Base-by-base conservation (phyloP, 2,329 filamentous ascomycete genomes). In the Colletotrichum truncatum region DNA sequence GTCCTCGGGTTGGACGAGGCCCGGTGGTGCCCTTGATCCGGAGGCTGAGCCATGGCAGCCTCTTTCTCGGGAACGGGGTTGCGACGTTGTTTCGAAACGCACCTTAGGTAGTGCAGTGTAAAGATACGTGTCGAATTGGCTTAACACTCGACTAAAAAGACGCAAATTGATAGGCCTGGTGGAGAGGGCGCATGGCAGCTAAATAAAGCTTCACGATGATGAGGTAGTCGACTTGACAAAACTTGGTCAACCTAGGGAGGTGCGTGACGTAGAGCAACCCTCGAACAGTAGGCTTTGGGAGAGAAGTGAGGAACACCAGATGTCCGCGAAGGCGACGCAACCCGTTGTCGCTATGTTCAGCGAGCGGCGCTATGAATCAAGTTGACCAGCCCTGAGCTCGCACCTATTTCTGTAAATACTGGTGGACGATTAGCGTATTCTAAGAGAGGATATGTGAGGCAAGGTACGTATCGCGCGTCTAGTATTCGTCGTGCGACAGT, bases 1-100 rank as follows among this genome's bases (percentile, higher is more conserved):
- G 57, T 21, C 32, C 60, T 58, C 14, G 59, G 45, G 6, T 49
- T 45, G n/a, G 49, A 63, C 14, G 58, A 55, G 36, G 49, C 63
- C 56, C 57, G 51, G 36, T 23, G 39, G 38, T 51, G 63, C 28
- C 49, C 49, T 12, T 56, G 60, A 16, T 32, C 57, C 28, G 41
- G 21, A 26, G 43, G 26, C n/a, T 34, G 39, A 25, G 58, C 45
- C 63, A 66, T 66, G 16, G 34, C n/a, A 36, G 25, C 39, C n/a
- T n/a, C 14, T 25, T n/a, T 21, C 9, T 43, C 41, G 34, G 25
- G 11, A 32, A 16, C 28, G 53, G 38, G 5, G 25, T 23, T 32
- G 28, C 25, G 52, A 25, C 12, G 28, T 26, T 43, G 34, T 14
- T 11, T 14, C 12, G 39, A 32, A 14, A 32, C 36, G 16, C 26